These are phyloP conservation scores for Spiraea crenata DNA, from an alignment of 331 rosid species.

Conservation along the genomic window DNA sequence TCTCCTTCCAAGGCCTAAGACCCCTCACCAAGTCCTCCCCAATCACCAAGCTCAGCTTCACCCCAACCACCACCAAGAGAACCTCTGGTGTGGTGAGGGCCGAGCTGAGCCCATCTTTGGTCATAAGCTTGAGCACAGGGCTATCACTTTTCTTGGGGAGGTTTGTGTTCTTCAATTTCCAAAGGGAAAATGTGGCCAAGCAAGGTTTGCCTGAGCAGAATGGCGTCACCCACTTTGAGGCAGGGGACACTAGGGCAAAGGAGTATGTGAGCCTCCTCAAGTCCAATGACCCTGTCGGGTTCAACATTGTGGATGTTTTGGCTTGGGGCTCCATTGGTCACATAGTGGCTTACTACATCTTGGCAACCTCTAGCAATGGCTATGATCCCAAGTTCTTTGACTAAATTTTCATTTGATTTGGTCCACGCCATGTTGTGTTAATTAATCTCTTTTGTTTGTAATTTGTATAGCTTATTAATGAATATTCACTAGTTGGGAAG, in stretches of 20 bases:
- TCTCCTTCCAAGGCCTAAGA: constrained; percentile 77
- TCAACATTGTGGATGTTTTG: constrained; percentile 89
- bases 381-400: constrained; percentile 85
- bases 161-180: constrained; percentile 98
- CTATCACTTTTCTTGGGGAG: constrained; percentile 84
- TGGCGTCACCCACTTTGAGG: constrained; percentile 83
- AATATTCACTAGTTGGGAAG: constrained; percentile 11
- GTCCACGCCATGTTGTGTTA: background rate
- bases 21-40: constrained; percentile 37
- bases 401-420: constrained; percentile 17
- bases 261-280: constrained; percentile 90
- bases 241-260: constrained; percentile 87
- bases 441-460: constrained; percentile 15
- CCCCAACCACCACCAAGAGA: constrained; percentile 15
- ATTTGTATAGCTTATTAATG: constrained; percentile 22
- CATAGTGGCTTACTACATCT: constrained; percentile 83
- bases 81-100: constrained; percentile 42
- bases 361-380: constrained; percentile 97
- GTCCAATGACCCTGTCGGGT: constrained; percentile 95
- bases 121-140: constrained; percentile 96
- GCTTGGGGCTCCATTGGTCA: constrained; percentile 99
- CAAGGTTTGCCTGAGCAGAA: constrained; percentile 94
- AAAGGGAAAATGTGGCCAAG: constrained; percentile 91
- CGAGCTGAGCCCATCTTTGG: constrained; percentile 69
- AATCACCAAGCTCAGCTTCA: constrained; percentile 17